Evolutionary conservation across 2,329 filamentous ascomycete species (phyloP), one percentile per base, ranked within the genome.

Genomic region (Cryphonectria parasitica): DNA sequence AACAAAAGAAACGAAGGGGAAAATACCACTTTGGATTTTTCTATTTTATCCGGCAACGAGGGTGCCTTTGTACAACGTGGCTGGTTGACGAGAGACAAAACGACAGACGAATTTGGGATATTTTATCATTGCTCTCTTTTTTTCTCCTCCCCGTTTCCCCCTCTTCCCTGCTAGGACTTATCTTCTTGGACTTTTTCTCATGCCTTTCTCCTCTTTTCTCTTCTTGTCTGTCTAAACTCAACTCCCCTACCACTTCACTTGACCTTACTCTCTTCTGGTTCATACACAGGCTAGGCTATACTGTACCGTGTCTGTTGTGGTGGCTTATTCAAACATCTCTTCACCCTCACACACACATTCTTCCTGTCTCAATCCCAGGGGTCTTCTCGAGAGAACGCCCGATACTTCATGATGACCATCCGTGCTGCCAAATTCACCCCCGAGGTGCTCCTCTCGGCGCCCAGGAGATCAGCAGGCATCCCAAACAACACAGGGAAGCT

Each of bases 361-460:
- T 58, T 13, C 28, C 13, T 56, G 1, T 15, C n/a, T 28, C 25
- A 15, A 15, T n/a, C 5, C 6, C n/a, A 17, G 8, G 8, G 45
- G 0, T n/a, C 64, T 25, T 19, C 66, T 22, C 17, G 36, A 39
- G 36, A 45, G 6, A 15, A 22, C 15, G 43, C 43, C 43, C 17
- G 62, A 43, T 58, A 56, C 70, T 75, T 74, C 79, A 80, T 73
- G 72, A 94, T 94, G 92, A 93, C 91, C 10, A 86, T 92, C 77
- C 86, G 86, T 74, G 90, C 90, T 13, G 84, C 85, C 75, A 91
- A 90, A 75, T 92, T 95, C 81, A 94, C 91, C 13, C 91, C 92
- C 5, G 88, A 93, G 83, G 91, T 93, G 74, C 85, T 96, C 70
- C 87, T 96, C 76, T 90, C 90, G 74, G 91, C 92, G 22, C 92